Evolutionary conservation across 768 basidiomycete species (phyloP), one percentile per base, ranked within the genome.

Genomic region (Leucocoprinus sp.): DNA sequence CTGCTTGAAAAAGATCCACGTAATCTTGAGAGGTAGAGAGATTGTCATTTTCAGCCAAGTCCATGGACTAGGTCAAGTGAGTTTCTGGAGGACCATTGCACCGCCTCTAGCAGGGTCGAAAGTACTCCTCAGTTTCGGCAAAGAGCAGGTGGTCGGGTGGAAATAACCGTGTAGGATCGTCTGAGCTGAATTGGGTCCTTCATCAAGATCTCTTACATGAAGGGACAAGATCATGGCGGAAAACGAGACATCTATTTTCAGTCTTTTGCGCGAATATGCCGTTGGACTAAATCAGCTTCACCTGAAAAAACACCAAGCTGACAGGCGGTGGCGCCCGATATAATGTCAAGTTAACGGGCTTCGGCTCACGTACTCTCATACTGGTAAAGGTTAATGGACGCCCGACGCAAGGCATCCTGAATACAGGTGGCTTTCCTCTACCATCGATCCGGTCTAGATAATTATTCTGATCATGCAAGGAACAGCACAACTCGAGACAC

Each of bases 311-410:
- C 62, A 60, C 5, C 31, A 31, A 31, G 57, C 56, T 69, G 66
- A 64, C 64, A 65, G 61, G 54, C 40, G 57, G 67, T 67, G 67
- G 66, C 66, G 68, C 65, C 59, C 54, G 59, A 60, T 59, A 59
- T 59, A 41, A 64, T 69, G 68, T 63, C 64, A 68, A 56, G 60
- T 57, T 64, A 61, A 60, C 56, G 54, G 57, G 52, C 64, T 65
- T 71, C 66, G 59, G 58, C 52, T 64, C 64, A 70, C 66, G 65
- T 67, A 57, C 53, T 59, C 57, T 56, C 55, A 56, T 58, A 55
- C 61, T 59, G 54, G 59, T 59, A 62, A 68, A 65, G 65, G 58
- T 58, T 66, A 63, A 64, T 62, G 57, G 65, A 66, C 56, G 59
- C 62, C 46, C 64, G 62, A 60, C 60, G 58, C 56, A 62, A 60